These are phyloP conservation scores for Suillus weaverae DNA, from an alignment of 768 basidiomycete species.

Conservation along the genomic window DNA sequence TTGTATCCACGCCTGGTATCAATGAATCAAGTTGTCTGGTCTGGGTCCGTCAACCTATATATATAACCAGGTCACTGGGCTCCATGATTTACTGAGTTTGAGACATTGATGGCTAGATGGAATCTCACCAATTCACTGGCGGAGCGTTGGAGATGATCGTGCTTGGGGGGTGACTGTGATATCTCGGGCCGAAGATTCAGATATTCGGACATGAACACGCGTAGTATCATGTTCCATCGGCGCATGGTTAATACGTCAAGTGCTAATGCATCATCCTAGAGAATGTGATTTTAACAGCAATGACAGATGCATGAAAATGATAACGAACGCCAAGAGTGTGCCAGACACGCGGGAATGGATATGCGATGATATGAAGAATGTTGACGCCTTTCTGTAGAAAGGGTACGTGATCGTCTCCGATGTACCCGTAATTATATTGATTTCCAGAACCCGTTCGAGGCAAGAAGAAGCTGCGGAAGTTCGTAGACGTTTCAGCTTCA, in stretches of 20 bases:
- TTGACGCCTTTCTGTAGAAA: slow-evolving; percentile 83
- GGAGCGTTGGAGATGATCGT: slow-evolving; percentile 36
- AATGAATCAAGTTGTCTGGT: neutral
- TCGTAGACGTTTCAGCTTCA: slow-evolving; percentile 40
- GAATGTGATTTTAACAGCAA: slow-evolving; percentile 7
- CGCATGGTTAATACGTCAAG: slow-evolving; percentile 84
- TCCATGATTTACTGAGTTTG: neutral
- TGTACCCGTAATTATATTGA: slow-evolving; percentile 50
- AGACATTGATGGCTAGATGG: neutral
- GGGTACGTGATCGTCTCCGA: slow-evolving; percentile 93
- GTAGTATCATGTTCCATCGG: slow-evolving; percentile 85
- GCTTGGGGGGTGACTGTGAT: slow-evolving; percentile 24
- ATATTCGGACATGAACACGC: slow-evolving; percentile 91
- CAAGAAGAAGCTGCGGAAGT: slow-evolving; percentile 68
- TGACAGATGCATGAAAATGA: neutral
- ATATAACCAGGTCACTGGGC: slow-evolving; percentile 1
- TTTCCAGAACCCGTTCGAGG: slow-evolving; percentile 39
- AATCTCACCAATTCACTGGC: slow-evolving; percentile 49
- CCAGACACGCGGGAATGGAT: slow-evolving; percentile 90
- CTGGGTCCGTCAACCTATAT: neutral
- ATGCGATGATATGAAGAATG: slow-evolving; percentile 85
- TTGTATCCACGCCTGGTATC: neutral
- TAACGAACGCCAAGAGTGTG: slow-evolving; percentile 68
- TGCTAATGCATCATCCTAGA: slow-evolving; percentile 85
- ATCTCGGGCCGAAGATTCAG: slow-evolving; percentile 62